phyloP scores from a whole-genome alignment of 371 early-diverging fungal genomes.

The Massospora cicadina region DNA sequence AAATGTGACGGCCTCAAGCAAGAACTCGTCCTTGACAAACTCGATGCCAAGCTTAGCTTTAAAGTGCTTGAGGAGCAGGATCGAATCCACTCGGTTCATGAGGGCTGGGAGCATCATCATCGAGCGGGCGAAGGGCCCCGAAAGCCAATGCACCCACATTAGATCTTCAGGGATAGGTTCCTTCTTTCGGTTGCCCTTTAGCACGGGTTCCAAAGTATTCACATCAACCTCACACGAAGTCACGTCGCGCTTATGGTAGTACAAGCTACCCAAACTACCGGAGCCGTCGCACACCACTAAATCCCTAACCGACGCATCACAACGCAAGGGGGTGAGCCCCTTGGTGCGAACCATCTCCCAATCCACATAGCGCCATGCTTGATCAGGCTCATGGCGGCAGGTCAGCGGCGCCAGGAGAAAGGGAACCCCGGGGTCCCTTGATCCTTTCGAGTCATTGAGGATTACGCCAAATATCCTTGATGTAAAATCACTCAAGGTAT shows the following conservation, averaged over 20 bases:
- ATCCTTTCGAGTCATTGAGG: no score
- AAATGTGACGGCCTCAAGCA: constrained; percentile 59
- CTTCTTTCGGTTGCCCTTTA: no score
- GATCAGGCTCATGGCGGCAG: neutral
- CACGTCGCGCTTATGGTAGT: no score
- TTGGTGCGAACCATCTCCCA: neutral
- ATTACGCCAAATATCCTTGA: no score
- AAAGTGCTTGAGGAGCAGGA: constrained; percentile 35
- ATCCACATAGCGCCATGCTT: neutral
- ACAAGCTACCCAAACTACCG: no score
- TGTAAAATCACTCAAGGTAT: no score
- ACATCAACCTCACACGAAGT: no score
- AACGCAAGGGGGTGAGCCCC: neutral
- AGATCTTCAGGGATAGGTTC: no score
- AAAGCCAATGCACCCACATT: neutral
- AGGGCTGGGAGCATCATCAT: constrained; percentile 42
- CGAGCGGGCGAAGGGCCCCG: constrained; percentile 4
- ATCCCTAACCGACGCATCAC: neutral
- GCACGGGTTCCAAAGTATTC: no score
- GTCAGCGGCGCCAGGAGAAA: neutral
- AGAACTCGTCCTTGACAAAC: constrained; percentile 21
- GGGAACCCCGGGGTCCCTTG: no score
- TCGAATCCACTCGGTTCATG: constrained; percentile 43
- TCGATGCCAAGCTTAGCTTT: constrained; percentile 22
- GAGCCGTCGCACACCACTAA: neutral